Evolutionary conservation across 495 filamentous ascomycete species (phyloP), one percentile per base, ranked within the genome.

Genomic region (Chaetomium tenue): DNA sequence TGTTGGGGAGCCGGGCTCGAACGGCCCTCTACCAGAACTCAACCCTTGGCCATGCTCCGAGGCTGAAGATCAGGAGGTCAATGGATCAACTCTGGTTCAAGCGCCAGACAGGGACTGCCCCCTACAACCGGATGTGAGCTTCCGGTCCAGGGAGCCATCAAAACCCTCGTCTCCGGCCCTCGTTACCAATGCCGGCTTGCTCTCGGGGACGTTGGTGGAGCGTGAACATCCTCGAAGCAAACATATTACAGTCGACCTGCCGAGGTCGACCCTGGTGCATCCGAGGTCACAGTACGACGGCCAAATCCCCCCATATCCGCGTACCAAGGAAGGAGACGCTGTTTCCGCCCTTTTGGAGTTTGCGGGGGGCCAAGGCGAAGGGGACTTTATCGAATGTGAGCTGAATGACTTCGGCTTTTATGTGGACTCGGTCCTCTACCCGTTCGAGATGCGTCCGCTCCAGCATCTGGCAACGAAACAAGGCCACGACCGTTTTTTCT

Each of bases 401-500:
- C 63, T 87, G 5, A 69, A 82, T n/a, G 63, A 78, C 0, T 87
- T 87, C 64, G 70, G 72, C 3, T 77, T 86, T 25, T 87, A 87
- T 58, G 63, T 79, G 33, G 65, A 75, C 26, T 58, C 59, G 5
- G 48, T 33, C 1, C 40, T 68, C 16, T 79, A 76, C 53, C 73
- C 74, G 5, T 72, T 72, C 56, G 82, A 87, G 63, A 75, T 88
- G 61, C 75, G 78, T 9, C 74, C 83, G 0, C 70, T 88, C 1
- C 80, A 87, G n/a, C 73, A 82, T 28, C 68, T 87, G 18, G 67
- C 72, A 0, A 73, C 75, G 11, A 79, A 75, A 30, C 26, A n/a
- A 0, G 68, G 66, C 15, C 59, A 75, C 12, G 70, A 75, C 58
- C 60, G 39, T 0, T 78, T 81, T 30, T 82, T 77, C 59, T 84